phyloP scores from a whole-genome alignment of 768 basidiomycete genomes.

The Daedaleopsis sinensis region DNA sequence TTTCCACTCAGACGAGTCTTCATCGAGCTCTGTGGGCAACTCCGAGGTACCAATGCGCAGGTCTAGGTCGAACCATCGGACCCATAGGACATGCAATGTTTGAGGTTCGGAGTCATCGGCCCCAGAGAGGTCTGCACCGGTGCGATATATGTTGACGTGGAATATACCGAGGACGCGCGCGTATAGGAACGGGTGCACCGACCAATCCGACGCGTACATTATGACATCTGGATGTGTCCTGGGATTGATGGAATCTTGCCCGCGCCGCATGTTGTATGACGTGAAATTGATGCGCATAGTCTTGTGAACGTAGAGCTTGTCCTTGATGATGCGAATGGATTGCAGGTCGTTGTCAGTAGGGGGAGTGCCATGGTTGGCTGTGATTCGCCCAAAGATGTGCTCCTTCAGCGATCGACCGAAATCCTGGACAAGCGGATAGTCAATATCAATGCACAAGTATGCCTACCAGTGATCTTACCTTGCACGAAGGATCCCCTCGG shows the following conservation, averaged over 20 bases:
- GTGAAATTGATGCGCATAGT: constrained; percentile 41
- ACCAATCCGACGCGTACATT: constrained; percentile 17
- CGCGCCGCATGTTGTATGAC: constrained; percentile 43
- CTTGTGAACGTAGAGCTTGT: constrained; percentile 30
- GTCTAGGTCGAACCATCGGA: constrained; percentile 41
- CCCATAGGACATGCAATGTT: constrained; percentile 40
- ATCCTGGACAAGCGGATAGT: not conserved
- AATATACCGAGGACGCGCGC: constrained; percentile 32
- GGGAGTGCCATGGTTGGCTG: too few relatives aligned
- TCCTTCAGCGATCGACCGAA: too few relatives aligned
- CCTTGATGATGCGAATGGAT: constrained; percentile 22
- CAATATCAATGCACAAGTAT: too few relatives aligned
- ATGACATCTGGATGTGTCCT: constrained; percentile 38
- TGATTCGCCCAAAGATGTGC: too few relatives aligned
- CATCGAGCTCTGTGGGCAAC: too few relatives aligned
- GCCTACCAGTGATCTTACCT: too few relatives aligned
- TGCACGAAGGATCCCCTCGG: too few relatives aligned
- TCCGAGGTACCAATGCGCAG: too few relatives aligned
- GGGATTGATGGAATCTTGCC: constrained; percentile 45
- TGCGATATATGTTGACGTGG: constrained; percentile 29
- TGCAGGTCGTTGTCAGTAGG: not conserved
- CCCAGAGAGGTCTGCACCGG: constrained; percentile 23
- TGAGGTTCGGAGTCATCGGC: constrained; percentile 10
- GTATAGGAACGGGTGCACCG: constrained; percentile 31
- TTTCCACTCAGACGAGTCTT: too few relatives aligned